Base-by-base conservation (phyloP, 257 asterid species). In the Hygrophila difformis region DNA sequence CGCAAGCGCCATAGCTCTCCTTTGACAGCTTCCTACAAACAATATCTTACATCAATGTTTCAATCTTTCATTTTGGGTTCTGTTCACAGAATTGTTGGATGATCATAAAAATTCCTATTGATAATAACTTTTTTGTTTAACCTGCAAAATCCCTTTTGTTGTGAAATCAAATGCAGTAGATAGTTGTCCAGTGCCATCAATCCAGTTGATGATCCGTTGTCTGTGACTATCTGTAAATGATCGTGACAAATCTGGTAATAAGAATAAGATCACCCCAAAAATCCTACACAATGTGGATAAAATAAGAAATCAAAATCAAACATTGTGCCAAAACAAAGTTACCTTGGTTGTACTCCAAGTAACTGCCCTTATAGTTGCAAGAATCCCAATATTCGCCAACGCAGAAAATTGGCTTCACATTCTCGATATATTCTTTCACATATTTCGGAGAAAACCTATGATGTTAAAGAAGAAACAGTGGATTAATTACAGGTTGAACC, bases 101-200 rank as follows among this genome's bases (percentile, higher is more conserved):
- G n/a, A n/a, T n/a, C n/a, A n/a, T n/a, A n/a, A n/a, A n/a, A n/a
- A n/a, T n/a, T n/a, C n/a, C n/a, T n/a, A 24, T 24, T 24, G 29
- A 24, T 24, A 24, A 24, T n/a, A 24, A 2, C 4, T 26, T 26
- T 26, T 3, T 8, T 38, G 17, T 23, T 62, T 64, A n/a, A 84
- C 97, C 93, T 89, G 98, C 50, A 89, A 88, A 67, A 89, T 75
- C 23, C 94, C 98, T 66, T 89, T 89, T 0, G 98, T 85, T 53
- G 98, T 89, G 75, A 85, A 89, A 69, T 89, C 98, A 74, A 89
- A 89, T 54, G 98, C 98, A 65, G 98, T 59, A 23, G 94, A 70
- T 31, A 82, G 75, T 61, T 82, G 87, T 37, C 96, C 96, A 0
- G 92, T 53, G 39, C 77, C 71, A 62, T 89, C 96, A 47, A 85